These are phyloP conservation scores for Hanseniaspora jakobsenii DNA, from an alignment of 805 yeast genomes.

Conservation along the genomic window DNA sequence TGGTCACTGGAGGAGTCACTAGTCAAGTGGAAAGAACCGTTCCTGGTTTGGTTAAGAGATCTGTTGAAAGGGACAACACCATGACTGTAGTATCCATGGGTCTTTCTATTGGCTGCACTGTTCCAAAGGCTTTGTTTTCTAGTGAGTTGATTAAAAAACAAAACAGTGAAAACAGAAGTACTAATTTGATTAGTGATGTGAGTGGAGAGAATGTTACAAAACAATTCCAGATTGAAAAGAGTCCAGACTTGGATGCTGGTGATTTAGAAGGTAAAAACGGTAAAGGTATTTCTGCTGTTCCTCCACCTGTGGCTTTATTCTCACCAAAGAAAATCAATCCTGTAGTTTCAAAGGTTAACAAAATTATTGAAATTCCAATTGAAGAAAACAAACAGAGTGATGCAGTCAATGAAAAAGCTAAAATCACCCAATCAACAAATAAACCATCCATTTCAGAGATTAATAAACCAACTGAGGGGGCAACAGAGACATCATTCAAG, in stretches of 20 bases:
- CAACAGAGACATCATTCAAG: conserved; percentile 21
- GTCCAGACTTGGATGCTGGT: conserved; percentile 5
- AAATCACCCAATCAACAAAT: too few relatives aligned
- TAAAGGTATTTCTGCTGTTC: too few relatives aligned
- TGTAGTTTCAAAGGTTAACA: conserved; percentile 7
- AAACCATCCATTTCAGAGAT: too few relatives aligned
- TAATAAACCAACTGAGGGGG: background rate
- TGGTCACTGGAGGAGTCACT: too few relatives aligned
- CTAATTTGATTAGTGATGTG: background rate
- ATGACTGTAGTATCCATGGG: conserved; percentile 1
- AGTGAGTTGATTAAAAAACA: background rate
- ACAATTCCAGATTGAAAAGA: conserved; percentile 12
- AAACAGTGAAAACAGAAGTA: background rate
- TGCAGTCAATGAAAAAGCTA: too few relatives aligned
- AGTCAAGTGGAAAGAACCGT: conserved; percentile 35
- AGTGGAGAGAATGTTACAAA: conserved; percentile 4
- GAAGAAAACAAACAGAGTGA: background rate
- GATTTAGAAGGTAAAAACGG: background rate
- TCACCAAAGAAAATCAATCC: conserved; percentile 11
- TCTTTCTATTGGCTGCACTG: conserved; percentile 12
- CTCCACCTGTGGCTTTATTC: conserved; percentile 2
- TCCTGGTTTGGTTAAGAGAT: conserved; percentile 9
- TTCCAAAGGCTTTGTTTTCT: conserved; percentile 13
- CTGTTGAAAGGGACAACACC: background rate
- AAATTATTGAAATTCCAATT: conserved; percentile 11